Evolutionary conservation across 2,329 filamentous ascomycete genomes (phyloP).

Genomic region (Phialophora expanda): DNA sequence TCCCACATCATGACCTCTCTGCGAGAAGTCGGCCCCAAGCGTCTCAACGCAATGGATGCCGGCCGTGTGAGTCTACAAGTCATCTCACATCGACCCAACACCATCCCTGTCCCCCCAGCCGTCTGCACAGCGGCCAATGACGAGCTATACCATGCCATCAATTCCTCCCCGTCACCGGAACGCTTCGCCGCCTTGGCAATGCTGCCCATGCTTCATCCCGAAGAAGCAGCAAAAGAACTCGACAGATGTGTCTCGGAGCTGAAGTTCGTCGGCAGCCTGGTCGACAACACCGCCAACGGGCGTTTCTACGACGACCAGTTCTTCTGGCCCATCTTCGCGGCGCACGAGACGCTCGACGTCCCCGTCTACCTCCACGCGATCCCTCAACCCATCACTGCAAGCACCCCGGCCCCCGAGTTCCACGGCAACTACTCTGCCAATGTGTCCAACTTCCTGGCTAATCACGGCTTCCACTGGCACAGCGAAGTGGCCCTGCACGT

Average conservation of each 20-base stretch:
- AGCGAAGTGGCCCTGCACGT: constrained; percentile 46
- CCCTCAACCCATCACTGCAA: constrained; percentile 41
- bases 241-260: constrained; percentile 50
- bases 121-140: constrained; percentile 35
- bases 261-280: constrained; percentile 56
- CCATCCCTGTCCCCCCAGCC: constrained; percentile 30
- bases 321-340: constrained; percentile 53
- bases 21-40: constrained; percentile 28
- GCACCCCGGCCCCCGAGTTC: constrained; percentile 21
- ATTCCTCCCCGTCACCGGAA: constrained; percentile 36
- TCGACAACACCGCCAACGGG: constrained; percentile 48
- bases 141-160: constrained; percentile 41
- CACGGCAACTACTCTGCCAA: constrained; percentile 31
- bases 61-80: constrained; percentile 36
- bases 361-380: constrained; percentile 59
- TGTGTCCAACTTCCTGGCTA: constrained; percentile 28
- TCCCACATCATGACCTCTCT: constrained; percentile 30
- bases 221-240: constrained; percentile 46
- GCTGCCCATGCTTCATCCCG: constrained; percentile 49
- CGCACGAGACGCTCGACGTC: constrained; percentile 54
- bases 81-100: constrained; percentile 36
- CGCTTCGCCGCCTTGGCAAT: constrained; percentile 53
- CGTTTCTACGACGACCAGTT: constrained; percentile 52
- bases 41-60: constrained; percentile 33
- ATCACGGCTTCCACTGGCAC: constrained; percentile 44